Conservation (phyloP, 306 rosid species). For the Sesbania bispinosa region DNA sequence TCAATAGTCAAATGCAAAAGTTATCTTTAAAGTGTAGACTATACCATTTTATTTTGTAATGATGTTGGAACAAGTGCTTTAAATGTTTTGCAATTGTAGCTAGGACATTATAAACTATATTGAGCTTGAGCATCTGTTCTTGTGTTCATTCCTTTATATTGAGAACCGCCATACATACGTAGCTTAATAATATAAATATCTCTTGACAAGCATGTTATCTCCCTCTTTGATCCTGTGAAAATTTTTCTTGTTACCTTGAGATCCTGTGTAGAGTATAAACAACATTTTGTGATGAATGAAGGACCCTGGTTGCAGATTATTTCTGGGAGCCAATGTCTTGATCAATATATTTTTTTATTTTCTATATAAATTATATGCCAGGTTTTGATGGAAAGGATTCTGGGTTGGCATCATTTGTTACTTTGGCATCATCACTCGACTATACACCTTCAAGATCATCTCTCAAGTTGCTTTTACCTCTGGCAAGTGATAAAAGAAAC, state of each 20-base stretch:
- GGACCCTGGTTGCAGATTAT: background rate
- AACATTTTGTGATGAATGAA: conserved; percentile 4
- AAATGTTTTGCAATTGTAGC: background rate
- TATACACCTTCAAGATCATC: conserved; percentile 75
- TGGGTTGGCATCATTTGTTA: conserved; percentile 62
- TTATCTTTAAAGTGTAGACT: background rate
- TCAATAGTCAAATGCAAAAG: background rate
- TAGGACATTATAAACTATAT: background rate
- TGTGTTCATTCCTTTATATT: background rate
- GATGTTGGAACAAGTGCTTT: background rate
- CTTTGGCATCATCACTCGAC: conserved; percentile 87
- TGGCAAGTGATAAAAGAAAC: conserved; percentile 55
- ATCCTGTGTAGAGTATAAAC: background rate
- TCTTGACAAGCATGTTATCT: background rate
- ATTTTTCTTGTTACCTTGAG: background rate
- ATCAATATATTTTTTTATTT: conserved; percentile 3
- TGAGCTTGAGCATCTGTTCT: background rate
- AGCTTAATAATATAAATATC: background rate
- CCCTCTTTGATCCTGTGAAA: background rate
- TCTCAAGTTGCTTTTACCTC: conserved; percentile 74
- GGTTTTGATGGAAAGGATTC: conserved; percentile 61
- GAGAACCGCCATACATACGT: background rate
- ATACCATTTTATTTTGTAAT: background rate
- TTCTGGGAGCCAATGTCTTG: background rate
- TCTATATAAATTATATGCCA: conserved; percentile 26